Conservation (phyloP, 2,329 filamentous ascomycete species). For the Fusarium neocosmosporiellum region DNA sequence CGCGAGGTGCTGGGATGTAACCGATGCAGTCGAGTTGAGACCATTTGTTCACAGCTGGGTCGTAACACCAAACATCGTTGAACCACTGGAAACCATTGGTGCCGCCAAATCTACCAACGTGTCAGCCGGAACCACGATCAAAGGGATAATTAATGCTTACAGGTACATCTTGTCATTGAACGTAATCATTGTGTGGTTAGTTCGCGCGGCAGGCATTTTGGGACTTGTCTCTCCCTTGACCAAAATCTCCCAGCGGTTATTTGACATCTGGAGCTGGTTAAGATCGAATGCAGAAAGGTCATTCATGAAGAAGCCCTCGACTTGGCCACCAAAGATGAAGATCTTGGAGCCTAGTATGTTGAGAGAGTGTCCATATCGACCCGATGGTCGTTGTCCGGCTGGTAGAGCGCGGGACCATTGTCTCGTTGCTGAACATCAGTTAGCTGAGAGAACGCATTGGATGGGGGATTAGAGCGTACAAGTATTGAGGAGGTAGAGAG, state of each 20-base stretch:
- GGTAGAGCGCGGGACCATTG: slow-evolving; percentile 98
- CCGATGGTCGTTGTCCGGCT: slow-evolving; percentile 84
- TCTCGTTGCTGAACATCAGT: slow-evolving; percentile 76
- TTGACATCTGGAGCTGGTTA: slow-evolving; percentile 90
- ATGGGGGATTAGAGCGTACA: slow-evolving; percentile 70
- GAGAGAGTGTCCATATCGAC: slow-evolving; percentile 94
- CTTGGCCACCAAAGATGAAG: slow-evolving; percentile 96
- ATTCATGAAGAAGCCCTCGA: slow-evolving; percentile 98
- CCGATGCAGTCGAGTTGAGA: slow-evolving; percentile 93
- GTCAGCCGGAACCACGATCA: slow-evolving; percentile 19
- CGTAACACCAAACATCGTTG: slow-evolving; percentile 98
- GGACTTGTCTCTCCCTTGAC: slow-evolving; percentile 69
- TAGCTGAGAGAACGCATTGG: slow-evolving; percentile 19
- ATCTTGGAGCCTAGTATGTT: slow-evolving; percentile 98
- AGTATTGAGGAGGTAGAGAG: slow-evolving; percentile 94
- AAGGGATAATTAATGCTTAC: slow-evolving; percentile 62
- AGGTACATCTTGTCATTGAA: slow-evolving; percentile 95
- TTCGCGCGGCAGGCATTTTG: slow-evolving; percentile 83
- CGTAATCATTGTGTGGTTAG: slow-evolving; percentile 92
- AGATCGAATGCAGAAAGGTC: slow-evolving; percentile 95
- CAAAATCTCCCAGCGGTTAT: slow-evolving; percentile 95
- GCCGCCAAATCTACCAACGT: slow-evolving; percentile 80
- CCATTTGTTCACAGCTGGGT: slow-evolving; percentile 86
- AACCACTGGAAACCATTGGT: slow-evolving; percentile 98
- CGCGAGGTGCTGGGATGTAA: slow-evolving; percentile 92